phyloP scores from a whole-genome alignment of 2,329 filamentous ascomycete species.

The Stagonosporopsis rhizophila region DNA sequence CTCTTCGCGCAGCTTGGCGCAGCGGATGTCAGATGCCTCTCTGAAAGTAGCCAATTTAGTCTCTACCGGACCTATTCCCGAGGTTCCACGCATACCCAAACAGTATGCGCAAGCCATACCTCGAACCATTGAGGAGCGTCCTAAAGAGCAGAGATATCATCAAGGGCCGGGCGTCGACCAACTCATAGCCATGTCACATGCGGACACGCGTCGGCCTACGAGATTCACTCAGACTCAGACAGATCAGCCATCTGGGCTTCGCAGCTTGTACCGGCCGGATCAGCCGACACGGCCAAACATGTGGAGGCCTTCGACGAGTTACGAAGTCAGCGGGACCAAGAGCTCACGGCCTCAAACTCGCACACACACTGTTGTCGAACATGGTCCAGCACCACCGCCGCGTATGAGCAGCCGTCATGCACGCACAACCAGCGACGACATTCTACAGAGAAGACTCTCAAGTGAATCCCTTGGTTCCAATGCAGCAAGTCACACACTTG shows the following conservation, averaged over 20 bases:
- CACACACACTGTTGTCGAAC: conserved; percentile 17
- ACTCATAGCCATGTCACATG: not conserved
- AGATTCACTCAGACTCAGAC: conserved; percentile 23
- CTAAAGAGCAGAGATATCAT: conserved; percentile 10
- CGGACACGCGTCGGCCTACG: conserved; percentile 5
- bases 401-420: conserved; percentile 27
- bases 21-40: conserved; percentile 43
- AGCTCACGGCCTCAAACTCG: conserved; percentile 10
- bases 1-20: conserved; percentile 39
- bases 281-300: conserved; percentile 15
- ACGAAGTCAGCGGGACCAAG: conserved; percentile 18
- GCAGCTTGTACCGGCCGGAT: conserved; percentile 27
- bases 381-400: conserved; percentile 20
- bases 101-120: conserved; percentile 17
- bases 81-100: conserved; percentile 33
- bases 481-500: not conserved
- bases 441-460: not conserved
- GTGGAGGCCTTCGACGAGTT: conserved; percentile 25
- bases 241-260: conserved; percentile 28
- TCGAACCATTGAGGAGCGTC: conserved; percentile 16
- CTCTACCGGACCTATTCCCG: conserved; percentile 22
- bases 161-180: conserved; percentile 3
- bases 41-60: conserved; percentile 27
- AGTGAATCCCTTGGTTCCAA: not conserved
- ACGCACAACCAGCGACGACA: conserved; percentile 15